These are phyloP conservation scores for Tolypocladium endophyticum DNA, from an alignment of 2,329 filamentous ascomycete species.

Conservation along the genomic window DNA sequence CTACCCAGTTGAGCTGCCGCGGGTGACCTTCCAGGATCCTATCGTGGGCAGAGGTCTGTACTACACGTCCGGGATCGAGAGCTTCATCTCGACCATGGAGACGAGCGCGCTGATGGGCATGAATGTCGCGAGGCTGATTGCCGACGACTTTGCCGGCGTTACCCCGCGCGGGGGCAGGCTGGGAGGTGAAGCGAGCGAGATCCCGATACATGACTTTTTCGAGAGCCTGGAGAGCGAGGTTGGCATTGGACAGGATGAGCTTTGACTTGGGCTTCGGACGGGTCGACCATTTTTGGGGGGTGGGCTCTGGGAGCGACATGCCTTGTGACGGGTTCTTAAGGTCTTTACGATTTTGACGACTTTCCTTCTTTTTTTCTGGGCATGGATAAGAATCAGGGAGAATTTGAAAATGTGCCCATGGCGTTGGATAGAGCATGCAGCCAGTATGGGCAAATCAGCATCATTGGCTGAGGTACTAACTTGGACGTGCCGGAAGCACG, in stretches of 20 bases:
- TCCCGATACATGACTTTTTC: constrained; percentile 5
- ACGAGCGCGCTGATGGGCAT: constrained; percentile 85
- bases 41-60: constrained; percentile 57
- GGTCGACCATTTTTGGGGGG: no score
- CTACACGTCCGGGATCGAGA: constrained; percentile 71
- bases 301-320: not conserved
- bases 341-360: not conserved
- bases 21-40: constrained; percentile 78
- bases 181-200: not conserved
- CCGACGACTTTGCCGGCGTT: constrained; percentile 41
- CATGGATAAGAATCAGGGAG: not conserved
- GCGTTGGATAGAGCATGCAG: not conserved
- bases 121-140: constrained; percentile 66
- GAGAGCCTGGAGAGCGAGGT: constrained; percentile 9
- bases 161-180: not conserved
- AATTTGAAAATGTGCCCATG: not conserved
- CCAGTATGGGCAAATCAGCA: not conserved
- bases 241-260: constrained; percentile 6
- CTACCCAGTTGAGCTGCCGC: constrained; percentile 77
- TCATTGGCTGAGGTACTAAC: not conserved
- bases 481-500: no score
- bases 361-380: not conserved
- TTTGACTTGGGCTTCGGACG: constrained; percentile 1
- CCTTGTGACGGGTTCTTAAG: not conserved
- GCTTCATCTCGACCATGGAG: constrained; percentile 97